A percentile compares a stretch with the other conserved stretches of the same genome.
Conservation (phyloP, 2,329 filamentous ascomycete species). For the Elsinoe arachidis region DNA sequence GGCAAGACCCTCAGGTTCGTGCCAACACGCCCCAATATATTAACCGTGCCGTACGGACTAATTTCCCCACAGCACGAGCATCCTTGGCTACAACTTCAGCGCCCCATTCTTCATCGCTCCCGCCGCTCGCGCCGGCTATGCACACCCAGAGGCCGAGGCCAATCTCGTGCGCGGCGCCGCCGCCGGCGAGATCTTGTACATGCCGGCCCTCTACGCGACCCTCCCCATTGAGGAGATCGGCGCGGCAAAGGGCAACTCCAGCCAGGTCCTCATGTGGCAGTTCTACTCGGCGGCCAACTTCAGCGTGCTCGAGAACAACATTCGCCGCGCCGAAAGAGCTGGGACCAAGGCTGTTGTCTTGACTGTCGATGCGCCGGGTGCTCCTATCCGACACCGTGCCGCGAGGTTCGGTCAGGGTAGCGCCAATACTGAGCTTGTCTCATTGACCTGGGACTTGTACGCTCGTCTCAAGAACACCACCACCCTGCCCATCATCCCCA, state of each 20-base stretch:
- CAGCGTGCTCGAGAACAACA: constrained; percentile 25
- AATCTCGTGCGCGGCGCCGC: constrained; percentile 44
- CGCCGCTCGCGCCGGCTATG: constrained; percentile 85
- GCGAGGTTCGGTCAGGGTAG: constrained; percentile 25
- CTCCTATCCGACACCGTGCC: constrained; percentile 31
- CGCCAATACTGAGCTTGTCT: constrained; percentile 29
- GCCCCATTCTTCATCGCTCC: constrained; percentile 93
- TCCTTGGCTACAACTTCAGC: constrained; percentile 74
- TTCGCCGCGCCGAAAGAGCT: constrained; percentile 25
- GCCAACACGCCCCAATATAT: constrained; percentile 18
- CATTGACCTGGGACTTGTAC: constrained; percentile 21
- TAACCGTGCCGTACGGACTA: constrained; percentile 15
- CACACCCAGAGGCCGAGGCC: constrained; percentile 60
- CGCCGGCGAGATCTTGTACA: constrained; percentile 44
- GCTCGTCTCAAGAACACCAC: constrained; percentile 30
- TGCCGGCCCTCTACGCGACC: constrained; percentile 32
- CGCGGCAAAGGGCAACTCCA: constrained; percentile 31
- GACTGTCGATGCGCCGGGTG: constrained; percentile 33
- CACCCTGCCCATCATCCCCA: constrained; percentile 31
- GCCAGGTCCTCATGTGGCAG: constrained; percentile 35
- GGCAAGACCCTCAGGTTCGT: constrained; percentile 23
- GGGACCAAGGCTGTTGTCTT: constrained; percentile 35
- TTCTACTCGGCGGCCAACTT: constrained; percentile 31
- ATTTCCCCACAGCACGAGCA: constrained; percentile 52
- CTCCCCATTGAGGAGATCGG: constrained; percentile 28